Base-by-base conservation (phyloP, 2,329 filamentous ascomycete species). In the Aureobasidium mangrovei region DNA sequence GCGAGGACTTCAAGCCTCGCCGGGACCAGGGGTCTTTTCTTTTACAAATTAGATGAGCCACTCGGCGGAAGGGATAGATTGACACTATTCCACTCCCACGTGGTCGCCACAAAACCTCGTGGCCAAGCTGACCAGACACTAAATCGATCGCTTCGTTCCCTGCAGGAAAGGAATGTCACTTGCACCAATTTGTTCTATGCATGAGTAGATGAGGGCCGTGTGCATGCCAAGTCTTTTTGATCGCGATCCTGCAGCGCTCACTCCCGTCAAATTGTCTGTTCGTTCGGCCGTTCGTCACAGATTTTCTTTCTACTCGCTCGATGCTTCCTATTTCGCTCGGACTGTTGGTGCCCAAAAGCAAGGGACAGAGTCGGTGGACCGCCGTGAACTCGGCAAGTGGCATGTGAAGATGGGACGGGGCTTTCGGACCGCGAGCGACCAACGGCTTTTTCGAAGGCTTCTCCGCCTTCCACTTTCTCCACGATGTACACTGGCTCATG, bases 41-140 rank as follows among this genome's bases (percentile, higher is more conserved):
- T 45, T 32, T 35, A 41, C 18, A 32, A 35, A 51, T 41, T 41
- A 35, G 36, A 33, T 41, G 28, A n/a, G 18, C 18, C 36, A 24
- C 35, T 51, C 38, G 36, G 47, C 31, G 38, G 38, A 51, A 32
- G 33, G 47, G 31, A 41, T 51, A 51, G 36, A 51, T 51, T 51
- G 28, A 42, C 38, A 42, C 18, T 40, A 51, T 38, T 41, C 29
- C 26, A 42, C 12, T 18, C 18, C n/a, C 47, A 51, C 47, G 47
- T 51, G 47, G 38, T 35, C n/a, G 47, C 47, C 36, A 42, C 35
- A 48, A 48, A 32, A 32, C 31, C 18, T 29, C 27, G 43, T 40
- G 45, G 45, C 12, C 45, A 7, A 27, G 31, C 24, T 26, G 46
- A 36, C 46, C 47, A 51, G 47, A 42, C 47, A 31, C 38, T 42